Evolutionary conservation across 768 basidiomycete species (phyloP), one percentile per base, ranked within the genome.

Genomic region (Rhodocollybia butyracea): DNA sequence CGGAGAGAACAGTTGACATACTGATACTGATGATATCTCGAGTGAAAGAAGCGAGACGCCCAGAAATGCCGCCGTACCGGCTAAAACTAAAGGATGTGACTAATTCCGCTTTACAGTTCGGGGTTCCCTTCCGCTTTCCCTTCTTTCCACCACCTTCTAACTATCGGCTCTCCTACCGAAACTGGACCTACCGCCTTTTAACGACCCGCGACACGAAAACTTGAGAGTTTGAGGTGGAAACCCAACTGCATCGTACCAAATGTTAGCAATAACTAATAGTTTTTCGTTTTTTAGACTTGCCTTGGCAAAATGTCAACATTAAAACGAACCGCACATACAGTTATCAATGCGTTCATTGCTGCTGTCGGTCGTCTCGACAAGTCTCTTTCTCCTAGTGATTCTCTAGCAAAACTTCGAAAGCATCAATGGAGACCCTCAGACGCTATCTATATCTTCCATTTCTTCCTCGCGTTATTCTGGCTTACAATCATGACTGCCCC

Each of bases 361-460:
- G 89, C 82, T 3, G 77, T 86, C 10, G 80, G 74, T 27, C 80
- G 88, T 8, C 74, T 93, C 26, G 89, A 93, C 76, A 88, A 85
- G 69, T 89, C 87, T 0, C 65, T 91, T n/a, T 83, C 84, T 11
- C 90, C 90, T 1, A 61, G 70, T 13, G 79, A 88, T 60, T 91
- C 88, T 4, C 60, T 93, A 39, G 59, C 74, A 24, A 78, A 82
- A 50, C 73, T 93, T 45, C 75, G 73, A 40, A 70, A 77, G 8
- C 82, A 91, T 67, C 66, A 69, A 13, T 90, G 83, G 66, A 74
- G 75, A 8, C 64, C 71, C 36, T 71, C 76, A 19, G 89, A 92
- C 72, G 69, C 69, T 47, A 68, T 86, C 50, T 86, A 90, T 69
- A 55, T 89, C 57, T 73, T 89, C 63, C 86, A 91, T 61, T 60